These are phyloP conservation scores for Umbelopsis sp. DNA, from an alignment of 371 early-diverging fungal species.

Conservation along the genomic window DNA sequence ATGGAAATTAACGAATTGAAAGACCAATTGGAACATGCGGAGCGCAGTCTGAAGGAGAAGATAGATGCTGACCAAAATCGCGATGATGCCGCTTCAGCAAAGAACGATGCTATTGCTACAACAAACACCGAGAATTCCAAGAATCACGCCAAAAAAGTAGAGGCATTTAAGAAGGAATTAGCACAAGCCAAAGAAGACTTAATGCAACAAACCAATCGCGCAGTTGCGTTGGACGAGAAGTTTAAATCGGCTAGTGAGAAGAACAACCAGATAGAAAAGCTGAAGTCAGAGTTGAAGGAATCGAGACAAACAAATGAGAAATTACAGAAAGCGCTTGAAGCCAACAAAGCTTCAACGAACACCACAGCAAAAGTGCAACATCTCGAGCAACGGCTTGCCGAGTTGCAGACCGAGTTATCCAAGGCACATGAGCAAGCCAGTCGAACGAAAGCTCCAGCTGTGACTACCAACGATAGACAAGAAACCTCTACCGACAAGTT, in stretches of 20 bases:
- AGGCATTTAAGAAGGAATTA: too few relatives aligned
- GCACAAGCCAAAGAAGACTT: too few relatives aligned
- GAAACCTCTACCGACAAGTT: not conserved
- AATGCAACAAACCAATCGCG: too few relatives aligned
- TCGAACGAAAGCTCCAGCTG: not conserved
- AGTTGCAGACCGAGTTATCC: not conserved
- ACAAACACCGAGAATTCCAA: too few relatives aligned
- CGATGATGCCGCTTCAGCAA: not conserved
- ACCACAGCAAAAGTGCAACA: not conserved
- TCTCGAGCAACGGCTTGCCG: not conserved
- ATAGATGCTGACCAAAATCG: not conserved
- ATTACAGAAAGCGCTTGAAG: not conserved
- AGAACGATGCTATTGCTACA: not conserved
- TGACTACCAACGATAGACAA: not conserved
- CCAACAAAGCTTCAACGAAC: not conserved
- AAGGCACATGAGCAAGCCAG: not conserved
- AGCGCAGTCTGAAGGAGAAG: not conserved
- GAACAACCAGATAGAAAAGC: not conserved
- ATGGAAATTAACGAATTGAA: constrained; percentile 3
- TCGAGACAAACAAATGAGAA: not conserved
- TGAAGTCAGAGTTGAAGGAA: not conserved
- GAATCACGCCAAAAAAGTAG: too few relatives aligned
- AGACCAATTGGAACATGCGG: not conserved
- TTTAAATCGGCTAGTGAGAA: not conserved
- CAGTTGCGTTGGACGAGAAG: too few relatives aligned